Percentiles rank a stretch among this genome's conserved stretches.
Evolutionary conservation across 2,329 filamentous ascomycete species (phyloP).

Genomic region (Diplodia mutila): DNA sequence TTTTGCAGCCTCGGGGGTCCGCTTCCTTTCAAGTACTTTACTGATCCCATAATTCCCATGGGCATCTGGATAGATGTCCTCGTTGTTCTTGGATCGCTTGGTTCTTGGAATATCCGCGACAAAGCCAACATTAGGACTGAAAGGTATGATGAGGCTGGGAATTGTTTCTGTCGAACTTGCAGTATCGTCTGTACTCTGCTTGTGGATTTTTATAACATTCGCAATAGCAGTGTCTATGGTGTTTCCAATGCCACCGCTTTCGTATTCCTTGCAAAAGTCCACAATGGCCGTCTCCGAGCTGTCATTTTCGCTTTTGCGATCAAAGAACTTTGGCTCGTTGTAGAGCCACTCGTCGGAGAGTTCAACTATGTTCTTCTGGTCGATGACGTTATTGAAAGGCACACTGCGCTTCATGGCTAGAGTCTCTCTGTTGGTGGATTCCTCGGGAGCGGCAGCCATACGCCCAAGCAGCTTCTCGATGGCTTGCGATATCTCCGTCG

Average conservation of each 20-base stretch:
- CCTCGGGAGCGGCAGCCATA: not conserved
- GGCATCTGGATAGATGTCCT: not conserved
- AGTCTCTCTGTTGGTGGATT: not conserved
- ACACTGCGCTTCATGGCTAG: not conserved
- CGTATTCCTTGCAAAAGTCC: not conserved
- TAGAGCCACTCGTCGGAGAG: conserved; percentile 9
- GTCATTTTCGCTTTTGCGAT: not conserved
- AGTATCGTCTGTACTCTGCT: too few species aligned
- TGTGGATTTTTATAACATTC: not conserved
- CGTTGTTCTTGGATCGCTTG: not conserved
- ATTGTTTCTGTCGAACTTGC: too few species aligned
- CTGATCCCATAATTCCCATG: not conserved
- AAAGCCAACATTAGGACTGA: not conserved
- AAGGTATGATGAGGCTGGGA: not conserved
- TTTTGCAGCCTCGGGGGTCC: not conserved
- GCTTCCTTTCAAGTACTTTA: not conserved
- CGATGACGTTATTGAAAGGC: conserved; percentile 5
- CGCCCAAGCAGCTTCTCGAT: not conserved
- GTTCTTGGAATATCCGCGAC: not conserved
- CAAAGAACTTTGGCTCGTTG: not conserved
- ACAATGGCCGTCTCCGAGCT: not conserved
- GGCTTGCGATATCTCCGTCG: not conserved
- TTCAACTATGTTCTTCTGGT: not conserved
- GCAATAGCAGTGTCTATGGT: not conserved
- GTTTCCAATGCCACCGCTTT: not conserved